phyloP scores from a whole-genome alignment of 768 basidiomycete genomes.

The Termitomyces heimii region DNA sequence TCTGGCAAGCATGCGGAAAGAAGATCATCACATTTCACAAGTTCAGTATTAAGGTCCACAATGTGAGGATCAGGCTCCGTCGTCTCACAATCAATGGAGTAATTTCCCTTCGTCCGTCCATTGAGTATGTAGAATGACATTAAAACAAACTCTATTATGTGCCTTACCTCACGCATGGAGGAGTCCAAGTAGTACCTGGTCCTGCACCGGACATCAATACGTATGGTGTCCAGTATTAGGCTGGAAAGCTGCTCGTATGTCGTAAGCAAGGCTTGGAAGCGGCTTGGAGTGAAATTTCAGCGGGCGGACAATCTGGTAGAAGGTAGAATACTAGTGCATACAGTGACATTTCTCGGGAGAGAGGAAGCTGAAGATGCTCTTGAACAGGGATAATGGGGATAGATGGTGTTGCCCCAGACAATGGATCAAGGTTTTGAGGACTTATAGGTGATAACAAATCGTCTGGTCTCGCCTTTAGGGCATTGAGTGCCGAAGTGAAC shows the following conservation, averaged over 20 bases:
- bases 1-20: slow-evolving; percentile 55
- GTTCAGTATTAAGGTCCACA: slow-evolving; percentile 76
- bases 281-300: slow-evolving; percentile 37
- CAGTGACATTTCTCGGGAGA: slow-evolving; percentile 89
- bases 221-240: slow-evolving; percentile 80
- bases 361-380: slow-evolving; percentile 60
- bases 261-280: slow-evolving; percentile 85
- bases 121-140: slow-evolving; percentile 5
- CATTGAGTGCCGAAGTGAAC: slow-evolving; percentile 71
- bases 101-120: slow-evolving; percentile 61
- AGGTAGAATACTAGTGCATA: slow-evolving; percentile 37
- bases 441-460: slow-evolving; percentile 48
- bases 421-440: slow-evolving; percentile 42
- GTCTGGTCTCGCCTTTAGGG: slow-evolving; percentile 58
- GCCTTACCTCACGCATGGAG: slow-evolving; percentile 66
- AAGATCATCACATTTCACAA: slow-evolving; percentile 71
- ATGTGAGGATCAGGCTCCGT: slow-evolving; percentile 90
- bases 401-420: slow-evolving; percentile 41
- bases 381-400: slow-evolving; percentile 35
- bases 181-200: slow-evolving; percentile 76
- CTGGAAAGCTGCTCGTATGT: slow-evolving; percentile 89
- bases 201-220: slow-evolving; percentile 84
- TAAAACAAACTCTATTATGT: background rate
- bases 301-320: background rate
- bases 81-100: slow-evolving; percentile 74